A percentile compares a stretch with the other conserved stretches of the same genome.
Evolutionary conservation across 345 rosid genomes (phyloP).

Genomic region (Murraya paniculata): DNA sequence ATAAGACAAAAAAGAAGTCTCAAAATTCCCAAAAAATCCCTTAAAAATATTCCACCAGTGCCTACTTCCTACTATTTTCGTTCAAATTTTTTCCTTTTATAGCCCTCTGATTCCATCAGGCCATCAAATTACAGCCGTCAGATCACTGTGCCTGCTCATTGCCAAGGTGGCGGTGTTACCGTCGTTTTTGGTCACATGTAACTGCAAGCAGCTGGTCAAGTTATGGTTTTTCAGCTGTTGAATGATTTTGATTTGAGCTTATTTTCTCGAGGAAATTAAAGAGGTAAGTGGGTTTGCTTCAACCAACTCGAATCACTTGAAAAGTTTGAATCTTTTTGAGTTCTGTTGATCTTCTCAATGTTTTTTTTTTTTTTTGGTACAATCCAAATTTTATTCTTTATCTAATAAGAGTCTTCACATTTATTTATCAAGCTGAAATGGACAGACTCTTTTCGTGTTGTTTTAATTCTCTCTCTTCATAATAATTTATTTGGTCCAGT

Average conservation of each 20-base stretch:
- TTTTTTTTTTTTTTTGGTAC: not conserved
- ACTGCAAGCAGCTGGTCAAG: not conserved
- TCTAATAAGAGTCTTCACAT: not conserved
- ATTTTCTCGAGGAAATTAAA: constrained; percentile 12
- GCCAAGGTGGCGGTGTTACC: not conserved
- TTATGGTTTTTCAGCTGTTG: not conserved
- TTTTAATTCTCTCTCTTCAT: constrained; percentile 8
- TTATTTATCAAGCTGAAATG: constrained; percentile 17
- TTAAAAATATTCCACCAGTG: not conserved
- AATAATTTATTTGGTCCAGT: not conserved
- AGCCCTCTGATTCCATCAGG: not conserved
- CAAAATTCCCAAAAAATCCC: not conserved
- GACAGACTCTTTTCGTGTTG: constrained; percentile 23
- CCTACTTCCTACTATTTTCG: not conserved
- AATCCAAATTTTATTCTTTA: not conserved
- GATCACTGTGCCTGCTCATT: not conserved
- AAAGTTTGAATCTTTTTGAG: constrained; percentile 11
- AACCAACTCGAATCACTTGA: constrained; percentile 4
- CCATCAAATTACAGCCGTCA: constrained; percentile 3
- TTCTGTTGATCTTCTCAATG: not conserved
- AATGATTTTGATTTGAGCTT: not conserved
- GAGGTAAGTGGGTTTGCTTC: not conserved
- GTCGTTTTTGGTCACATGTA: not conserved
- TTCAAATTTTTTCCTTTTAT: not conserved
- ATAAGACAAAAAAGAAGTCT: not conserved